Conservation (phyloP, 768 basidiomycete genomes). For the Trametes villosa region DNA sequence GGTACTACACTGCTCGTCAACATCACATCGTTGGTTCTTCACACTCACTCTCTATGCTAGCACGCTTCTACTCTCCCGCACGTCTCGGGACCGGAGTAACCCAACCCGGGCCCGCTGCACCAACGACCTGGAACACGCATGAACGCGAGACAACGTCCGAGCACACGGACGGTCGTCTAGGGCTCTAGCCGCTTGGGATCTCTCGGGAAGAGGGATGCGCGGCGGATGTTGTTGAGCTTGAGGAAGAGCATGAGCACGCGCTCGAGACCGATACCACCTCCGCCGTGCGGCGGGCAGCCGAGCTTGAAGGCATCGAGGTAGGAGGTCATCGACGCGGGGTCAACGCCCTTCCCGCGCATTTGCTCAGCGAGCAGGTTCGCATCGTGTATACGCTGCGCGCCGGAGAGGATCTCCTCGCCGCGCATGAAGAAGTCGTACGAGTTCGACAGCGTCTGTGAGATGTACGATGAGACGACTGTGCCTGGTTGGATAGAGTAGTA, state of each 20-base stretch:
- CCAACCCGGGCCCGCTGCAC: background rate
- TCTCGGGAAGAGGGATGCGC: conserved; percentile 93
- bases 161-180: conserved; percentile 37
- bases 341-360: conserved; percentile 87
- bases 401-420: conserved; percentile 97
- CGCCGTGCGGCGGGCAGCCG: conserved; percentile 95
- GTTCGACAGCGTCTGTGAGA: conserved; percentile 80
- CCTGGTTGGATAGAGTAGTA: background rate
- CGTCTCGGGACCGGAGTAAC: background rate
- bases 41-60: conserved; percentile 3
- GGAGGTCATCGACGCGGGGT: conserved; percentile 88
- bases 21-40: conserved; percentile 9
- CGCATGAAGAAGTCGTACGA: conserved; percentile 99
- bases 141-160: background rate
- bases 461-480: background rate
- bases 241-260: conserved; percentile 97
- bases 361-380: conserved; percentile 77
- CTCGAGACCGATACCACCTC: conserved; percentile 94
- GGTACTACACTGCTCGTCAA: conserved; percentile 12
- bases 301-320: conserved; percentile 95
- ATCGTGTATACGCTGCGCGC: conserved; percentile 97
- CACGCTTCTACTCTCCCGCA: conserved; percentile 5
- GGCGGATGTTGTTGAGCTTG: conserved; percentile 93
- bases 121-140: background rate
- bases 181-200: conserved; percentile 96